phyloP scores from a whole-genome alignment of 345 rosid genomes.

The Hevea brasiliensis region DNA sequence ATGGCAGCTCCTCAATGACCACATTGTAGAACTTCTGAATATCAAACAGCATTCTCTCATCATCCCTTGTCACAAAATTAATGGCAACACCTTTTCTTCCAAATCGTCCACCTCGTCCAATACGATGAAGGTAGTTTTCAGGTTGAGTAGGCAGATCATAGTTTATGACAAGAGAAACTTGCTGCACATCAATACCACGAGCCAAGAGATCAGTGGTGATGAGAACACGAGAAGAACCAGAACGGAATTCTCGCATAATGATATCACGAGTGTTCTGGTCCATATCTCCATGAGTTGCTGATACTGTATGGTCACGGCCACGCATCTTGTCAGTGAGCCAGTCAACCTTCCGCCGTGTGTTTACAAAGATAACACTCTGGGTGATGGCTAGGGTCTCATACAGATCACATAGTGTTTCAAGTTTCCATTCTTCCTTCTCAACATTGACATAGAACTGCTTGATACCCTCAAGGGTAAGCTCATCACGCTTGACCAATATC shows the following conservation, averaged over 20 bases:
- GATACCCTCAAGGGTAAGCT: constrained; percentile 36
- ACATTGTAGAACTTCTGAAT: constrained; percentile 41
- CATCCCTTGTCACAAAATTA: constrained; percentile 45
- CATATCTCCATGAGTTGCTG: constrained; percentile 41
- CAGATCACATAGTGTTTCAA: constrained; percentile 32
- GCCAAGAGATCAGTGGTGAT: constrained; percentile 53
- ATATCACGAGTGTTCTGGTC: constrained; percentile 56
- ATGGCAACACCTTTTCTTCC: constrained; percentile 57
- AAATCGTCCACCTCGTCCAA: constrained; percentile 52
- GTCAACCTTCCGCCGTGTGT: constrained; percentile 36
- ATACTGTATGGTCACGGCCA: constrained; percentile 33
- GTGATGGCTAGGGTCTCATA: constrained; percentile 36
- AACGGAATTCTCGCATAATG: constrained; percentile 52
- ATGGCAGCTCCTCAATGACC: constrained; percentile 47
- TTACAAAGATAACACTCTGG: constrained; percentile 35
- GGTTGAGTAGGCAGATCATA: constrained; percentile 57
- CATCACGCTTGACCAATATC: constrained; percentile 37
- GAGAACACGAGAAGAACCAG: constrained; percentile 54
- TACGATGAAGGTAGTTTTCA: constrained; percentile 54
- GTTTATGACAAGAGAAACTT: constrained; percentile 54
- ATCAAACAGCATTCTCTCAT: constrained; percentile 47
- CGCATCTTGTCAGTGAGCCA: constrained; percentile 40
- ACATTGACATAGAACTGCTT: constrained; percentile 33
- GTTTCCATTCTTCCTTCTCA: constrained; percentile 33
- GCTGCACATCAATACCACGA: constrained; percentile 57